Percentiles rank a stretch among this genome's conserved stretches.
Conservation (phyloP, 805 yeast genomes). For the Spathaspora boniae region DNA sequence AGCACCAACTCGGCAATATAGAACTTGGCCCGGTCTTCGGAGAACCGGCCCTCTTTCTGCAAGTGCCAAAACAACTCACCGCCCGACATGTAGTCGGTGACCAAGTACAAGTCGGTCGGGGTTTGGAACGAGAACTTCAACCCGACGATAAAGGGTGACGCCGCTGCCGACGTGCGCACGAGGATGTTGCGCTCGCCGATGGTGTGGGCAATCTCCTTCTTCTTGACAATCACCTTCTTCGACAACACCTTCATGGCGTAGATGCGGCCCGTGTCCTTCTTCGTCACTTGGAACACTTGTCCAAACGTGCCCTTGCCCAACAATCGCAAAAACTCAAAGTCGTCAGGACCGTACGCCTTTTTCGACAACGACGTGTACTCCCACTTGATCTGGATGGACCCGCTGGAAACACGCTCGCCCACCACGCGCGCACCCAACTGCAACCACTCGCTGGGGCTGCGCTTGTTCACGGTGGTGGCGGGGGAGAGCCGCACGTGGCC, state of each 20-base stretch:
- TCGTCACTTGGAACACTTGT: constrained; percentile 93
- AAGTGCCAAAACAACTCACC: constrained; percentile 97
- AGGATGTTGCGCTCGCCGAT: constrained; percentile 94
- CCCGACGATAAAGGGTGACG: constrained; percentile 92
- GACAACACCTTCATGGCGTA: constrained; percentile 97
- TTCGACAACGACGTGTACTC: constrained; percentile 65
- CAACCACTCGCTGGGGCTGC: constrained; percentile 62
- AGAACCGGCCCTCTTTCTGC: constrained; percentile 92
- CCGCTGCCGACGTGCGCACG: constrained; percentile 86
- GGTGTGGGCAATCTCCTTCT: constrained; percentile 97
- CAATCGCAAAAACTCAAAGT: constrained; percentile 85
- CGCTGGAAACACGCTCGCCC: constrained; percentile 67
- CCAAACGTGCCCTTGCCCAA: constrained; percentile 98
- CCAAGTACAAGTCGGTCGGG: constrained; percentile 84
- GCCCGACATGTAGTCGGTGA: constrained; percentile 97
- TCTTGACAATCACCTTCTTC: constrained; percentile 91
- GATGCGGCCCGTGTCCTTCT: constrained; percentile 82
- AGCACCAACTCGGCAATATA: constrained; percentile 94
- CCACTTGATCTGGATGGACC: constrained; percentile 73
- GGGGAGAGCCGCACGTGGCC: constrained; percentile 83
- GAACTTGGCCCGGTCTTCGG: constrained; percentile 92
- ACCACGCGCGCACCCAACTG: constrained; percentile 66
- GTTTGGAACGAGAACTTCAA: constrained; percentile 96
- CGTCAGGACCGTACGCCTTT: constrained; percentile 86
- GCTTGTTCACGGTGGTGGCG: constrained; percentile 33